These are phyloP conservation scores for Daldinia vernicosa DNA, from an alignment of 495 filamentous ascomycete species.

Conservation along the genomic window DNA sequence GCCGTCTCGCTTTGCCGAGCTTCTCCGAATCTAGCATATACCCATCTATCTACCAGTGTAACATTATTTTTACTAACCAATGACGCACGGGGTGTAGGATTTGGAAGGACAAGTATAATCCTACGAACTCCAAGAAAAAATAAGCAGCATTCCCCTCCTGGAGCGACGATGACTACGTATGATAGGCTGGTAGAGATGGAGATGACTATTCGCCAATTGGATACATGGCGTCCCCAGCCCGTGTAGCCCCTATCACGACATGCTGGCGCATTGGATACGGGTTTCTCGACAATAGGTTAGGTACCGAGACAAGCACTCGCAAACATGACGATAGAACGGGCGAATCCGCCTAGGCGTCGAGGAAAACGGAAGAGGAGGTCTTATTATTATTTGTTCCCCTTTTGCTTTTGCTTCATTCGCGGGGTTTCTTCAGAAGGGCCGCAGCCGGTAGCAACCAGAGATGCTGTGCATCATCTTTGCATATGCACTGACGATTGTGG, in stretches of 20 bases:
- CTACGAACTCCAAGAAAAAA: slow-evolving; percentile 59
- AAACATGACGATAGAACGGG: slow-evolving; percentile 26
- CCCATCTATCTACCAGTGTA: slow-evolving; percentile 18
- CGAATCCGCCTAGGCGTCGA: slow-evolving; percentile 8
- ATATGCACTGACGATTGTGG: slow-evolving; percentile 45
- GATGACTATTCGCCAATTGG: slow-evolving; percentile 25
- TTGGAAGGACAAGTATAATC: slow-evolving; percentile 96
- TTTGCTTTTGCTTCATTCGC: slow-evolving; percentile 34
- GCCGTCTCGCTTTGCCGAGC: slow-evolving; percentile 23
- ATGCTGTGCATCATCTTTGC: slow-evolving; percentile 39
- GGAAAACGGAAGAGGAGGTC: neutral
- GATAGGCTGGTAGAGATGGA: slow-evolving; percentile 14
- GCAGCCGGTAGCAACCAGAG: slow-evolving; percentile 17
- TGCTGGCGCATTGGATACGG: slow-evolving; percentile 22
- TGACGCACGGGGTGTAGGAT: slow-evolving; percentile 68
- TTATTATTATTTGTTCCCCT: slow-evolving; percentile 5
- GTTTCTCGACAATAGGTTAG: slow-evolving; percentile 14
- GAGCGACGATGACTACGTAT: slow-evolving; percentile 5
- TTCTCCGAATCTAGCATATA: slow-evolving; percentile 33
- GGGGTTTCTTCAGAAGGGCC: slow-evolving; percentile 12
- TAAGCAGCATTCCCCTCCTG: slow-evolving; percentile 29
- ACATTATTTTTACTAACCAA: slow-evolving; percentile 38
- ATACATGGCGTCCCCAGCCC: slow-evolving; percentile 5
- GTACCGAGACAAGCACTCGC: slow-evolving; percentile 20
- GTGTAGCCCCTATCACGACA: slow-evolving; percentile 15